Evolutionary conservation across 31 red algal species (phyloP).

Genomic region (Odonthalia washingtoniensis): DNA sequence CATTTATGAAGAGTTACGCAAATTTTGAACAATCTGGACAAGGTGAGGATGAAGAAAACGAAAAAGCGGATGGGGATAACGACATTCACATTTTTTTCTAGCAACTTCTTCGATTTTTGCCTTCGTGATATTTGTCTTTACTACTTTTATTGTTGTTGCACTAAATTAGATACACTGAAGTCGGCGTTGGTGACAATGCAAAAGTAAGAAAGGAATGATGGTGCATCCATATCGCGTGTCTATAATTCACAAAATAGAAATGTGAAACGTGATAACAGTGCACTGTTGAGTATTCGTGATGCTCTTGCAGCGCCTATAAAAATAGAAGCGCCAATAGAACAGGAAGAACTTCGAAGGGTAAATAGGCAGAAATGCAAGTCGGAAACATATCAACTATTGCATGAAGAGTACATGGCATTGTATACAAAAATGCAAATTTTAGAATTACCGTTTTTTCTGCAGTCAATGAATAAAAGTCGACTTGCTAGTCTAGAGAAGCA

Average conservation of each 20-base stretch:
- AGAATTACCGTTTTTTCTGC: no score
- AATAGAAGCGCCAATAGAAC: no score
- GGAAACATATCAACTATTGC: no score
- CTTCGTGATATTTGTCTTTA: not conserved
- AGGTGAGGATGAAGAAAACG: not conserved
- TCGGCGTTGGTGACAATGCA: not conserved
- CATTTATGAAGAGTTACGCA: not conserved
- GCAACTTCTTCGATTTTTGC: not conserved
- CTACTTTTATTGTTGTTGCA: not conserved
- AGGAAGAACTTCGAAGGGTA: no score
- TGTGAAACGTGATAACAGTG: not conserved
- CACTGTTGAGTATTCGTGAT: not conserved
- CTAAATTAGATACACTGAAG: not conserved
- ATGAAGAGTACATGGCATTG: no score
- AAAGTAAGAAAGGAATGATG: not conserved
- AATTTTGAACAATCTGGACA: not conserved
- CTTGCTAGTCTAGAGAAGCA: no score
- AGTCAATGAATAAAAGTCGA: no score
- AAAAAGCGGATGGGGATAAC: not conserved
- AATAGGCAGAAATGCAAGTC: no score
- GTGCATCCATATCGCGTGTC: not conserved
- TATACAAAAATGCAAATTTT: no score
- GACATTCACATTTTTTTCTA: not conserved
- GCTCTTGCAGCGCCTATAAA: not conserved
- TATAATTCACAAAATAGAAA: not conserved